A percentile compares a stretch with the other conserved stretches of the same genome.
phyloP scores from a whole-genome alignment of 2,329 filamentous ascomycete genomes.

The Hymenoscyphus repandus region DNA sequence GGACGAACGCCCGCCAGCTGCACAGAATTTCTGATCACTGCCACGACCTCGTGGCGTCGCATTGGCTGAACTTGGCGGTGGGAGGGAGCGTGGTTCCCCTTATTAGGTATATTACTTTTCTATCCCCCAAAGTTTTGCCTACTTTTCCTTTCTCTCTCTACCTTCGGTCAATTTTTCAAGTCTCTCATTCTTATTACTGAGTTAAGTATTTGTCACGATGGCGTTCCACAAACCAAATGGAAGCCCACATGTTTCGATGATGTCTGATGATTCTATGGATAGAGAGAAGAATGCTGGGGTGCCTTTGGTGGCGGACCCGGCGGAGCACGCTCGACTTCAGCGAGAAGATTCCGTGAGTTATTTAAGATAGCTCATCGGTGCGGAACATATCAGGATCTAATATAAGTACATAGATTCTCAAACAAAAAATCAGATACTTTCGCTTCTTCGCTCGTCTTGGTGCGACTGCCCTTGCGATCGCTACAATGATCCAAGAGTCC shows the following conservation, averaged over 20 bases:
- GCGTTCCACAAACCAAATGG: not conserved
- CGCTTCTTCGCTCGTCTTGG: conserved; percentile 10
- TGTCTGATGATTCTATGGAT: not conserved
- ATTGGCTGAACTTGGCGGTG: not conserved
- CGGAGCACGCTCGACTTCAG: not conserved
- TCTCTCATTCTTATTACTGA: not conserved
- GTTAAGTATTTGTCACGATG: not conserved
- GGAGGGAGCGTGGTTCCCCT: not conserved
- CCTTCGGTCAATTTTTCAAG: not conserved
- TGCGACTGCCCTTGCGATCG: conserved; percentile 11
- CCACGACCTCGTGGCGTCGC: not conserved
- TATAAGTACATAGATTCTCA: conserved; percentile 3
- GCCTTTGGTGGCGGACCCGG: not conserved
- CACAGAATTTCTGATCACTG: not conserved
- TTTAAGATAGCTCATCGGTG: too few relatives aligned
- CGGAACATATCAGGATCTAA: not conserved
- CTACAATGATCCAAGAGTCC: conserved; percentile 12
- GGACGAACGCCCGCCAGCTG: not conserved
- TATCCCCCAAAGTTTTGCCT: not conserved
- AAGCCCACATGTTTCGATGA: not conserved
- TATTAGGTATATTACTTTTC: not conserved
- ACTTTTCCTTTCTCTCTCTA: not conserved
- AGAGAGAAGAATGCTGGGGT: not conserved
- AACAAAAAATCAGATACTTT: conserved; percentile 10
- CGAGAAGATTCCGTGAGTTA: not conserved